These are phyloP conservation scores for Vitis hybrid DNA, from an alignment of 177 flowering plant genomes.

Conservation along the genomic window DNA sequence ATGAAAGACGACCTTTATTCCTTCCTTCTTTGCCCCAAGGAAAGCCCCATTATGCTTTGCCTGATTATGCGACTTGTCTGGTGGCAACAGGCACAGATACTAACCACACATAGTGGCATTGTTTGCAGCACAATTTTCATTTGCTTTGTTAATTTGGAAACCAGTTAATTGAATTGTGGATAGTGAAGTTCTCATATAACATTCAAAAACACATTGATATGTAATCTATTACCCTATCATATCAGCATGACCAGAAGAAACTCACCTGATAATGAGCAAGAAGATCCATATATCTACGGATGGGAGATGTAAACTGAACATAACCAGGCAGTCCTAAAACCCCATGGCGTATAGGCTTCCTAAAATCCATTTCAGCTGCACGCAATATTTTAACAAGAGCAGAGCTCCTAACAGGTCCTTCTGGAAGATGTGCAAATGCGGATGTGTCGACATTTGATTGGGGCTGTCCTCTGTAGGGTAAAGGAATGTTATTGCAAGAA, in stretches of 20 bases:
- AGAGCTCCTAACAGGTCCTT: conserved; percentile 89
- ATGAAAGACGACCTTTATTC: too few species aligned
- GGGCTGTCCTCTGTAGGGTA: conserved; percentile 96
- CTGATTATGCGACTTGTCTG: too few species aligned
- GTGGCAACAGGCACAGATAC: too few species aligned
- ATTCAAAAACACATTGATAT: too few species aligned
- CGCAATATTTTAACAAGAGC: conserved; percentile 82
- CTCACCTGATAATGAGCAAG: conserved; percentile 92
- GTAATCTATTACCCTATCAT: too few species aligned
- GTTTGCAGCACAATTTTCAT: too few species aligned
- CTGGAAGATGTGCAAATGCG: conserved; percentile 88
- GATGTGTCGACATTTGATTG: conserved; percentile 72
- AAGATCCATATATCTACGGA: conserved; percentile 93
- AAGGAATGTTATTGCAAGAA: conserved; percentile 64
- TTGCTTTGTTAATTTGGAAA: too few species aligned
- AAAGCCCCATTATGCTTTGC: too few species aligned
- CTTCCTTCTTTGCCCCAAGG: too few species aligned
- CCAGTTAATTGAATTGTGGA: too few species aligned
- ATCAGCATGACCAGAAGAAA: neutral
- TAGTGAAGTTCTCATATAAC: too few species aligned
- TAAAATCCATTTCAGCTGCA: conserved; percentile 88
- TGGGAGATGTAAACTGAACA: conserved; percentile 98
- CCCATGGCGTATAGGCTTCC: conserved; percentile 85
- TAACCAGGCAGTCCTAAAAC: conserved; percentile 89
- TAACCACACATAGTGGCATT: too few species aligned